A percentile compares a stretch with the other conserved stretches of the same genome.
These are phyloP conservation scores for Curvularia lunata DNA, from an alignment of 2,329 filamentous ascomycete genomes.

Conservation along the genomic window DNA sequence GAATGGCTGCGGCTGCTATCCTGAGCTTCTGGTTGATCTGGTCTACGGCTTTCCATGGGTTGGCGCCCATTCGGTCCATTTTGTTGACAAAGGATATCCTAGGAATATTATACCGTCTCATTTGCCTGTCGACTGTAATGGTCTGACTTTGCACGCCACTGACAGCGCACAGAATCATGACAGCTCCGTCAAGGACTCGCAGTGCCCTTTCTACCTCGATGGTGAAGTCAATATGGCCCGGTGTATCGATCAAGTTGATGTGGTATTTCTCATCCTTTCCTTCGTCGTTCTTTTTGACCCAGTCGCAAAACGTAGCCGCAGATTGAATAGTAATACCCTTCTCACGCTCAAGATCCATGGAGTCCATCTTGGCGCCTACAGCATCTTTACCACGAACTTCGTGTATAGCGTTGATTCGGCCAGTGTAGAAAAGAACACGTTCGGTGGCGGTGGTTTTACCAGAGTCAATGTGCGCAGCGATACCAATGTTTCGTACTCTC, in stretches of 20 bases:
- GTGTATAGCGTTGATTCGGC: constrained; percentile 94
- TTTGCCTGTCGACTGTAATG: constrained; percentile 96
- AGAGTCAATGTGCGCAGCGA: constrained; percentile 98
- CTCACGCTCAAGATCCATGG: constrained; percentile 97
- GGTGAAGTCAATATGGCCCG: constrained; percentile 98
- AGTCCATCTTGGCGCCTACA: constrained; percentile 99
- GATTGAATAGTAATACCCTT: constrained; percentile 99
- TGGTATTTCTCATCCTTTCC: constrained; percentile 91
- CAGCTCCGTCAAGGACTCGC: constrained; percentile 91
- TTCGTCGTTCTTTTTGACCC: constrained; percentile 75
- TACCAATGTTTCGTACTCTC: constrained; percentile 93
- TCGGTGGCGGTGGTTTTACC: constrained; percentile 97
- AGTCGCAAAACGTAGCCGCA: constrained; percentile 96
- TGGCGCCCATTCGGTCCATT: constrained; percentile 99
- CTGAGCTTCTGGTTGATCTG: constrained; percentile 97
- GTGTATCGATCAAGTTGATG: constrained; percentile 98
- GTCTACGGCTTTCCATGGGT: constrained; percentile 96
- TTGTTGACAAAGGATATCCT: constrained; percentile 98
- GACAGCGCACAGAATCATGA: constrained; percentile 98
- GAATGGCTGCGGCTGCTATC: constrained; percentile 88
- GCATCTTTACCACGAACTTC: constrained; percentile 94
- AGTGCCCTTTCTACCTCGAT: constrained; percentile 97
- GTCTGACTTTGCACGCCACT: constrained; percentile 98
- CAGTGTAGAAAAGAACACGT: constrained; percentile 97
- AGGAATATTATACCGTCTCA: constrained; percentile 97